Evolutionary conservation across 768 basidiomycete genomes (phyloP), one percentile per base, ranked within the genome.

Genomic region (Solioccasus polychromus): DNA sequence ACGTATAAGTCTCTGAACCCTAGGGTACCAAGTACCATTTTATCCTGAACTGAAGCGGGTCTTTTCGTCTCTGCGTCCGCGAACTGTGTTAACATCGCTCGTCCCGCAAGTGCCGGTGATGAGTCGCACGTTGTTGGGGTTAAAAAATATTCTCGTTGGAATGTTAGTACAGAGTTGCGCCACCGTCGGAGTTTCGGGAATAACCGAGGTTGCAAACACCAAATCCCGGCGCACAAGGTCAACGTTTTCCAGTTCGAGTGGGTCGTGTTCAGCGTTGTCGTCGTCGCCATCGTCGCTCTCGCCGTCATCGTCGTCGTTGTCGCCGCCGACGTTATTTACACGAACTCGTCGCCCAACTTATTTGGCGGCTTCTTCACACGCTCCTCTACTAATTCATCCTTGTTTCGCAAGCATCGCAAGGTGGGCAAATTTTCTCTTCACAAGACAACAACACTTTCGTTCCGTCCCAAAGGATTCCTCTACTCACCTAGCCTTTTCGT

Each of bases 131-230:
- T n/a, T n/a, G n/a, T n/a, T n/a, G n/a, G n/a, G n/a, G n/a, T n/a
- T n/a, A n/a, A n/a, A n/a, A n/a, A n/a, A n/a, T n/a, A n/a, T n/a
- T n/a, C n/a, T n/a, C n/a, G n/a, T n/a, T n/a, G n/a, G n/a, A n/a
- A n/a, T n/a, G n/a, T n/a, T n/a, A n/a, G 22, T 14, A 23, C 17
- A 17, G 30, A 26, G 18, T 10, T 29, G 39, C 42, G 59, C 57
- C 60, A 58, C 56, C 2, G 42, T 58, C 63, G 63, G 63, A 66
- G 63, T 63, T 63, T 54, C 61, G 61, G 63, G 52, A 45, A 42
- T 29, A 25, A 22, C 61, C 63, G 63, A 47, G 12, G 34, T 45
- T 54, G 54, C 46, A 53, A 48, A 41, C 35, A 36, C 44, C 39
- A 44, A 41, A 32, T 15, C 11, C 14, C 14, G 31, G 7, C 30